phyloP scores from a whole-genome alignment of 345 rosid genomes.

The Salix dunnii region DNA sequence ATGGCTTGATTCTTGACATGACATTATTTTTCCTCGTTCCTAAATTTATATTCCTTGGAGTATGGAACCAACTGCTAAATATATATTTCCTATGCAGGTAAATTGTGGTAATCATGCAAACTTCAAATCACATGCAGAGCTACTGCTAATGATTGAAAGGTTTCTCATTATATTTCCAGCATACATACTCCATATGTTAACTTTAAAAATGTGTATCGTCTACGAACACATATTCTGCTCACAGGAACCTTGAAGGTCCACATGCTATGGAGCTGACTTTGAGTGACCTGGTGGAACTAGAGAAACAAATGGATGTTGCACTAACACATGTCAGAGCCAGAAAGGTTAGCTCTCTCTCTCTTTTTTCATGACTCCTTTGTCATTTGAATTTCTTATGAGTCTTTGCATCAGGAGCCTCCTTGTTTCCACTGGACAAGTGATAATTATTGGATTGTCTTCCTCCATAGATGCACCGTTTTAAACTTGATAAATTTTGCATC shows the following conservation, averaged over 20 bases:
- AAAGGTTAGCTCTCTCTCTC: slow-evolving; percentile 30
- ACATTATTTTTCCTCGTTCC: neutral
- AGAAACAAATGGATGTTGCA: slow-evolving; percentile 26
- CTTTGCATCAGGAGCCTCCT: too few species aligned
- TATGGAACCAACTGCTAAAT: neutral
- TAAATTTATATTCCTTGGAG: neutral
- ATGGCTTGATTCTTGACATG: neutral
- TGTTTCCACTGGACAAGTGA: neutral
- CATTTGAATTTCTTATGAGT: neutral
- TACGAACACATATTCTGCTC: neutral
- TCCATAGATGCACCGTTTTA: neutral
- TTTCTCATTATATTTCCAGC: slow-evolving; percentile 9
- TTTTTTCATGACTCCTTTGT: neutral
- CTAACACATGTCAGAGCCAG: slow-evolving; percentile 28
- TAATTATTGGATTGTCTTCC: neutral
- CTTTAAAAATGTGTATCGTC: neutral
- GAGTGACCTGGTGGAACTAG: slow-evolving; percentile 32
- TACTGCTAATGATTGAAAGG: slow-evolving; percentile 40
- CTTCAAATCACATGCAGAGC: slow-evolving; percentile 20
- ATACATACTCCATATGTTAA: neutral
- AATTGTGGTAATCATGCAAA: slow-evolving; percentile 8
- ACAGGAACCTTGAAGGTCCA: slow-evolving; percentile 39
- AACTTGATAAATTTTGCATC: neutral
- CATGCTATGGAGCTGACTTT: slow-evolving; percentile 24
- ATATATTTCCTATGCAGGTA: slow-evolving; percentile 17